Percentiles rank a stretch among this genome's conserved stretches.
Conservation (phyloP, 2,329 filamentous ascomycete species). For the Colletotrichum karsti region DNA sequence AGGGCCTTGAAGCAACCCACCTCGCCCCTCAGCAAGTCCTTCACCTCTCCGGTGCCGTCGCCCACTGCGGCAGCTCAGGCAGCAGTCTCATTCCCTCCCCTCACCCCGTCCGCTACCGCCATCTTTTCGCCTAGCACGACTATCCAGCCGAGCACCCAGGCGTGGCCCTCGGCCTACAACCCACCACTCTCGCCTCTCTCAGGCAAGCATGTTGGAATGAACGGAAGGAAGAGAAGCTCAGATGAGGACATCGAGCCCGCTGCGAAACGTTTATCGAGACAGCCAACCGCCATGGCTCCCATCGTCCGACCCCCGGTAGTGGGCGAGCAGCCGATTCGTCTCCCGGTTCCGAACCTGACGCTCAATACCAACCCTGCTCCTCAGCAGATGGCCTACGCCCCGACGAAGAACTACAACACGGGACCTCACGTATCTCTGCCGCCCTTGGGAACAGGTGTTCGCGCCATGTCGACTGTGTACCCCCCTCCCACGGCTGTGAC, state of each 20-base stretch:
- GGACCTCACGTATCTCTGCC: constrained; percentile 66
- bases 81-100: constrained; percentile 39
- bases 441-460: constrained; percentile 66
- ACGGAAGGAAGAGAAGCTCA: constrained; percentile 58
- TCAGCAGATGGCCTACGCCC: constrained; percentile 40
- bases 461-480: constrained; percentile 83
- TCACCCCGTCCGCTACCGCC: constrained; percentile 42
- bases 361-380: constrained; percentile 58
- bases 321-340: constrained; percentile 50
- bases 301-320: constrained; percentile 17
- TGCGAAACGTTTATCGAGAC: constrained; percentile 57
- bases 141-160: constrained; percentile 39
- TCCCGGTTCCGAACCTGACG: constrained; percentile 78
- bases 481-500: constrained; percentile 46
- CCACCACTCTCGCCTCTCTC: constrained; percentile 58
- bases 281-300: constrained; percentile 32
- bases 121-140: constrained; percentile 51
- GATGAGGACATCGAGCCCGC: constrained; percentile 64
- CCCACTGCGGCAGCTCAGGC: constrained; percentile 49
- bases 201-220: constrained; percentile 48
- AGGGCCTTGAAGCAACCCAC: constrained; percentile 59
- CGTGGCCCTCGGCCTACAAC: constrained; percentile 48
- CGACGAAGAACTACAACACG: constrained; percentile 48
- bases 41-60: constrained; percentile 58
- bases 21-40: constrained; percentile 49